Evolutionary conservation across 164 flowering plant species (phyloP).

Genomic region (Aristolochia californica): DNA sequence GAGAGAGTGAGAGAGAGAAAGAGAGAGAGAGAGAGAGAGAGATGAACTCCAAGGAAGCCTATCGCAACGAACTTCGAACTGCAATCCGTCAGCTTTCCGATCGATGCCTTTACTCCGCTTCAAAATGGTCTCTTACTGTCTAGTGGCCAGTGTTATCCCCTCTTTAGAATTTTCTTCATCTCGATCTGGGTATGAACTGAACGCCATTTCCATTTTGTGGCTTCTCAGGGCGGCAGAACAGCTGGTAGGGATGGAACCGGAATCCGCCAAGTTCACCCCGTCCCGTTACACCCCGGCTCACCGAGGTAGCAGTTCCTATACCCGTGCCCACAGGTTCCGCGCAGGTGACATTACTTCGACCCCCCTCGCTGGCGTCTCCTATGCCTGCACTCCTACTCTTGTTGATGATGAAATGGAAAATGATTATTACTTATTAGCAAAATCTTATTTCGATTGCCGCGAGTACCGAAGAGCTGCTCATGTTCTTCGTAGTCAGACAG

Average conservation of each 20-base stretch:
- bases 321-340: neutral
- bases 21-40: no score
- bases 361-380: constrained; percentile 55
- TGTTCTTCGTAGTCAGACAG: constrained; percentile 68
- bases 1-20: no score
- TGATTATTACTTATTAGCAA: constrained; percentile 72
- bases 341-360: constrained; percentile 40
- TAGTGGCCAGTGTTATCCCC: neutral
- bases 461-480: constrained; percentile 91
- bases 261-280: constrained; percentile 62
- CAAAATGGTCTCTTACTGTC: constrained; percentile 97
- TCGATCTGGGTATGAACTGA: neutral
- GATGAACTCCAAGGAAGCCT: constrained; percentile 37
- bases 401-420: constrained; percentile 58
- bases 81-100: constrained; percentile 82
- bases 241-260: constrained; percentile 91
- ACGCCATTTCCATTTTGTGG: neutral
- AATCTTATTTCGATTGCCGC: constrained; percentile 78
- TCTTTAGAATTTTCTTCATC: neutral
- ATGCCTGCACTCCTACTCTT: constrained; percentile 46
- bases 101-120: constrained; percentile 93
- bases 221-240: constrained; percentile 86
- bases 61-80: constrained; percentile 68
- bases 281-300: constrained; percentile 18
- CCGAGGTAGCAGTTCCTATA: constrained; percentile 1